Evolutionary conservation across 169 alveolate genomes (phyloP).

Genomic region (Plasmodium ovale): DNA sequence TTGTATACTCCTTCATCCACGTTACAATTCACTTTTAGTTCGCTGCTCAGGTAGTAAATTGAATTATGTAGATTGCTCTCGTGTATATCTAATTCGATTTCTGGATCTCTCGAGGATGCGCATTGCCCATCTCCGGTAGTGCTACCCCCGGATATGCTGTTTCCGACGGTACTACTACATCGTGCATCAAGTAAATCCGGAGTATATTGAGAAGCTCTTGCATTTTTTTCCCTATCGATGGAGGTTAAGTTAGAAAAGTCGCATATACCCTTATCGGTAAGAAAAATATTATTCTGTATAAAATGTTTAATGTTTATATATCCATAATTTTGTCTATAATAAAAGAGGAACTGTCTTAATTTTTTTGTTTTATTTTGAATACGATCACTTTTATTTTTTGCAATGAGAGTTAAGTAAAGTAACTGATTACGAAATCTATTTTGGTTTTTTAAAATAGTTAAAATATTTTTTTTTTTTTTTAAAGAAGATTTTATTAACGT

Average conservation of each 20-base stretch:
- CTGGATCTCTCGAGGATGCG: background rate
- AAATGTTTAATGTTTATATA: slow-evolving; percentile 51
- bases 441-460: slow-evolving; percentile 58
- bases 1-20: slow-evolving; percentile 10
- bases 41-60: slow-evolving; percentile 34
- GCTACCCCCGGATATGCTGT: no score
- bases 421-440: slow-evolving; percentile 67
- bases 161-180: background rate
- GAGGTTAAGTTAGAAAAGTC: slow-evolving; percentile 13
- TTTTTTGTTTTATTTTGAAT: slow-evolving; percentile 68
- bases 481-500: slow-evolving; percentile 29
- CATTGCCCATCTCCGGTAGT: background rate
- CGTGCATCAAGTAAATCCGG: background rate
- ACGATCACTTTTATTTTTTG: slow-evolving; percentile 43
- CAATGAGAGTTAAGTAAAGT: slow-evolving; percentile 45
- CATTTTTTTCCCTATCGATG: background rate
- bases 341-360: slow-evolving; percentile 30
- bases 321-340: slow-evolving; percentile 48
- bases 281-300: slow-evolving; percentile 55
- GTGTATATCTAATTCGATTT: background rate
- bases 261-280: slow-evolving; percentile 25
- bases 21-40: slow-evolving; percentile 22
- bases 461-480: slow-evolving; percentile 32
- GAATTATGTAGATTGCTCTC: slow-evolving; percentile 19
- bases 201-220: background rate